Evolutionary conservation across 2,329 filamentous ascomycete species (phyloP), one percentile per base, ranked within the genome.

Genomic region (Penicillium italicum): DNA sequence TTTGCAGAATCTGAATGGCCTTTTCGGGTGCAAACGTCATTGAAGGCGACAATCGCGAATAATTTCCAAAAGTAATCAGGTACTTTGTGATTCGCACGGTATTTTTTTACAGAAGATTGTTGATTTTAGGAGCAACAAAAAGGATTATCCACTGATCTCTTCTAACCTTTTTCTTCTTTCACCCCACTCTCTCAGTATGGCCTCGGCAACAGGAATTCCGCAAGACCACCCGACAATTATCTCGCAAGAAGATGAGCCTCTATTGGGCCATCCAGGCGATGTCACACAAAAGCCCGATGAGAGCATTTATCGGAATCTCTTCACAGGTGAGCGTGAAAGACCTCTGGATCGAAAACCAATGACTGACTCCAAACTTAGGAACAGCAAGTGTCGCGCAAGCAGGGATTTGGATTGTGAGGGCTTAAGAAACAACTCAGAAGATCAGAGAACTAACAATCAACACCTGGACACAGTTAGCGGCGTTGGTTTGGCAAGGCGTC

Each of bases 331-430:
- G 79, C 65, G 12, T 20, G 26, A 47, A 24, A 36, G n/a, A 9
- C 9, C 22, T 61, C 28, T 7, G 5, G 3, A 34, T 37, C 6
- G 7, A 34, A 26, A 20, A 8, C 36, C 46, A 3, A 34, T 3
- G 12, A 34, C 67, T 40, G 14, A 51, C 33, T 22, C 20, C 16
- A 33, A 12, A 14, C 18, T 38, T 12, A 94, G 91, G 91, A 60
- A 96, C 91, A 16, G 93, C 85, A 54, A 81, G 87, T 57, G 75
- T 97, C 57, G 89, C 91, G 38, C 91, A 97, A 75, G 81, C 84
- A 41, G 93, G 91, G 53, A 83, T 87, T 53, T 77, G 90, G 75
- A 83, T 96, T 61, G 81, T 84, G 69, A 67, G 80, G 68, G 1
- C 18, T 37, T 30, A 28, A 28, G 14, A 3, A 42, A 9, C 11